A percentile compares a stretch with the other conserved stretches of the same genome.
Conservation (phyloP, 2,329 filamentous ascomycete species). For the Dothistroma pini region DNA sequence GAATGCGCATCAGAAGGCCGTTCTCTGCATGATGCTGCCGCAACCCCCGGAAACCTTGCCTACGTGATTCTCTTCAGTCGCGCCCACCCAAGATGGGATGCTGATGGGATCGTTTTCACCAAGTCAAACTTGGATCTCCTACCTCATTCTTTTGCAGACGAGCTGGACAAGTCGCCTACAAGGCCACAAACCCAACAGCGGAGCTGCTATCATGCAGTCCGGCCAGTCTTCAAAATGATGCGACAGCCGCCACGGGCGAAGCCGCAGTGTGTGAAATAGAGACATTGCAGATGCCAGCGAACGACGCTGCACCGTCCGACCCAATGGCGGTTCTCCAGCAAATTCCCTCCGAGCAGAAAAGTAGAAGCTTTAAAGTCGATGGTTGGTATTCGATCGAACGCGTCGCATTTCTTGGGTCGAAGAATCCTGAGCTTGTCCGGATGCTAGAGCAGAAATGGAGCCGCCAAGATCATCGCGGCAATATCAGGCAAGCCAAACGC, state of each 20-base stretch:
- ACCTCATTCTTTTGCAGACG: constrained; percentile 11
- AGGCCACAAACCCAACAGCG: neutral
- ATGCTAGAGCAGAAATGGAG: constrained; percentile 35
- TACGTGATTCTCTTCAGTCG: constrained; percentile 28
- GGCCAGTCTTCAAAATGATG: neutral
- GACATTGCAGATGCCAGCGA: neutral
- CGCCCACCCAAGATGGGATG: constrained; percentile 30
- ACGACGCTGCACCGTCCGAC: neutral
- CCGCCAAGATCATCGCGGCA: constrained; percentile 16
- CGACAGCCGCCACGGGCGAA: neutral
- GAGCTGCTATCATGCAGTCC: neutral
- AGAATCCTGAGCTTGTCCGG: constrained; percentile 22
- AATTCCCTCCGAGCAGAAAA: neutral
- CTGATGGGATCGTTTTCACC: constrained; percentile 30
- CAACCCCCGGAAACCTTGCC: constrained; percentile 16
- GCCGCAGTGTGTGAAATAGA: neutral
- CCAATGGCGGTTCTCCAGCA: constrained; percentile 31
- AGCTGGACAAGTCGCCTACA: neutral
- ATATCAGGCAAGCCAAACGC: constrained; percentile 17
- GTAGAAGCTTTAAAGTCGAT: constrained; percentile 22
- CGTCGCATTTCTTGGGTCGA: constrained; percentile 26
- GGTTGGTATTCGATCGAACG: constrained; percentile 26
- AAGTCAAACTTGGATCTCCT: constrained; percentile 31
- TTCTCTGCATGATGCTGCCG: constrained; percentile 23
- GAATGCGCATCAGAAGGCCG: neutral